These are phyloP conservation scores for Penicillium cosmopolitanum DNA, from an alignment of 495 filamentous ascomycete genomes.

Conservation along the genomic window DNA sequence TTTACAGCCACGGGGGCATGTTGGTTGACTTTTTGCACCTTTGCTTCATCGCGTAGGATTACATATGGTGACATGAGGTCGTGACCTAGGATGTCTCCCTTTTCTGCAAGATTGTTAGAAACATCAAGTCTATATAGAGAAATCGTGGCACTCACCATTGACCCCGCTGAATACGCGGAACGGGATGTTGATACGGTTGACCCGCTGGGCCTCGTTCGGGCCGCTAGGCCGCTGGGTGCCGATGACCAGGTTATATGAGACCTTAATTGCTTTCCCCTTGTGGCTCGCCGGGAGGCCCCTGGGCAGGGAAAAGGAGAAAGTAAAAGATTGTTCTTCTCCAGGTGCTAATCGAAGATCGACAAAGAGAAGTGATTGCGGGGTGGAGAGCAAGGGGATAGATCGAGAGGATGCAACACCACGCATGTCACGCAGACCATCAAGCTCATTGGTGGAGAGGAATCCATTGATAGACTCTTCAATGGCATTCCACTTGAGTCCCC, in stretches of 20 bases:
- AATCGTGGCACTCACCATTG: conserved; percentile 56
- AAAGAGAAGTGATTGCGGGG: conserved; percentile 95
- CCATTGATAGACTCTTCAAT: conserved; percentile 88
- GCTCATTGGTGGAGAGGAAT: conserved; percentile 79
- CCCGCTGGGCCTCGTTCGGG: conserved; percentile 72
- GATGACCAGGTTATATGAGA: conserved; percentile 87
- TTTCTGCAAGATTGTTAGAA: conserved; percentile 46
- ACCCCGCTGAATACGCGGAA: conserved; percentile 94
- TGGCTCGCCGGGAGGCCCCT: conserved; percentile 87
- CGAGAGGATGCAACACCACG: conserved; percentile 77
- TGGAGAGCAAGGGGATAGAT: conserved; percentile 86
- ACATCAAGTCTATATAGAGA: neutral
- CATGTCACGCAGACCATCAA: conserved; percentile 94
- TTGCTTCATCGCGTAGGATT: conserved; percentile 82
- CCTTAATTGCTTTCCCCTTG: conserved; percentile 91
- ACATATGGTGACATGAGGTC: conserved; percentile 95
- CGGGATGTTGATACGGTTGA: conserved; percentile 89
- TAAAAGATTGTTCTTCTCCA: conserved; percentile 86
- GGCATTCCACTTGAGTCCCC: conserved; percentile 86
- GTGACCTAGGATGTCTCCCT: conserved; percentile 73
- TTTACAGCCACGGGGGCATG: conserved; percentile 28
- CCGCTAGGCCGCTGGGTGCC: conserved; percentile 87
- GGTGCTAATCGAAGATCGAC: conserved; percentile 87
- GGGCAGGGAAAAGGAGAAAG: conserved; percentile 83
- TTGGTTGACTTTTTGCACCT: conserved; percentile 41